phyloP scores from a whole-genome alignment of 2,329 filamentous ascomycete species.

The Aspergillus persii region DNA sequence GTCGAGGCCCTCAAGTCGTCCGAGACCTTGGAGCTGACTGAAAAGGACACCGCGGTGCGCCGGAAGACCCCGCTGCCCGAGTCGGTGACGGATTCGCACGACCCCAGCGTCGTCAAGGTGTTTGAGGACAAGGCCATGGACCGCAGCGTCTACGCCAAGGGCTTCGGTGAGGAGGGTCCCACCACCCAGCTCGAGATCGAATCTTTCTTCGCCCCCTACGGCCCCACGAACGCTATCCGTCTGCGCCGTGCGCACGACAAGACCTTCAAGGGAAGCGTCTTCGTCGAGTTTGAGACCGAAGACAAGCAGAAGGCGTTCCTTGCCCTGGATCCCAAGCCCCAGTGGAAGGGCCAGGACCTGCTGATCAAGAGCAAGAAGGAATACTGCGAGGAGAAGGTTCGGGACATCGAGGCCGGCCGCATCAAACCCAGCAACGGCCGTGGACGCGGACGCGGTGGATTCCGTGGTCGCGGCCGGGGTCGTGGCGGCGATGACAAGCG shows the following conservation, averaged over 20 bases:
- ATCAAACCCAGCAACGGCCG: conserved; percentile 55
- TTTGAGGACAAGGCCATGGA: conserved; percentile 66
- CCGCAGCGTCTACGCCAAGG: conserved; percentile 86
- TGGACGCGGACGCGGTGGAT: conserved; percentile 31
- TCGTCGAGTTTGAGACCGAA: conserved; percentile 83
- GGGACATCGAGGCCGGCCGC: conserved; percentile 69
- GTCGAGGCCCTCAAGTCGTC: conserved; percentile 80
- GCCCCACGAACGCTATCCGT: conserved; percentile 76
- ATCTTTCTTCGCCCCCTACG: conserved; percentile 80
- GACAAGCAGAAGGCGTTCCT: conserved; percentile 80
- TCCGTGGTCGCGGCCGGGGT: conserved; percentile 48
- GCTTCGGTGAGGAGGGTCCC: conserved; percentile 80
- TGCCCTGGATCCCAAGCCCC: conserved; percentile 72
- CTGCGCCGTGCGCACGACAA: conserved; percentile 73
- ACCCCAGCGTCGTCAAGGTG: conserved; percentile 52
- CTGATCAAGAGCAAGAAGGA: conserved; percentile 83
- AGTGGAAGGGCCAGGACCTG: conserved; percentile 78
- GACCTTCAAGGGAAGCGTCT: conserved; percentile 93
- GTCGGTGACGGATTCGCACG: conserved; percentile 54
- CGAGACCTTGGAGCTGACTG: conserved; percentile 68
- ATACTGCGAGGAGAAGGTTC: conserved; percentile 76
- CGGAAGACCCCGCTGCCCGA: conserved; percentile 70
- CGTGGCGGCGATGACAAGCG: conserved; percentile 34
- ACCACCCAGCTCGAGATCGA: conserved; percentile 92
- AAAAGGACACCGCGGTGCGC: conserved; percentile 69